A percentile compares a stretch with the other conserved stretches of the same genome.
Evolutionary conservation across 352 stramenopile genomes (phyloP).

Genomic region (Phytophthora brassicae): DNA sequence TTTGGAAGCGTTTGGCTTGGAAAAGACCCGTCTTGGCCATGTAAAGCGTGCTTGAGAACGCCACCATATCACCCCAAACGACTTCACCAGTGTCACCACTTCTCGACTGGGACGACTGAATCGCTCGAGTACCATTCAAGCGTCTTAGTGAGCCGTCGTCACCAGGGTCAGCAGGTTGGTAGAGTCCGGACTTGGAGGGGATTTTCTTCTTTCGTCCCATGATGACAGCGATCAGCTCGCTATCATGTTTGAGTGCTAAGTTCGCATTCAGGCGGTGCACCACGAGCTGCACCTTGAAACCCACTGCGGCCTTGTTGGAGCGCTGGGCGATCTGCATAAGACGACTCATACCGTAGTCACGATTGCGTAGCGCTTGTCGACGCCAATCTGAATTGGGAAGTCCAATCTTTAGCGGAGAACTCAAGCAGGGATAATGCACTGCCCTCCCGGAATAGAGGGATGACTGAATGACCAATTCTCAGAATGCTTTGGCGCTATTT

Average conservation of each 20-base stretch:
- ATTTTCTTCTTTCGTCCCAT: conserved; percentile 75
- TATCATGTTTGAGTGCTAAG: conserved; percentile 46
- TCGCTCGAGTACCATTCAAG: conserved; percentile 27
- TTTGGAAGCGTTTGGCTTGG: conserved; percentile 67
- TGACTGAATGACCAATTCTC: conserved; percentile 11
- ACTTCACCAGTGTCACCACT: conserved; percentile 48
- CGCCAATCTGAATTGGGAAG: conserved; percentile 27
- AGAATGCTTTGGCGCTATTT: conserved; percentile 26
- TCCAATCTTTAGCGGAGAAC: too few species aligned
- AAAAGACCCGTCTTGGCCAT: conserved; percentile 74
- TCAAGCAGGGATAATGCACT: conserved; percentile 11
- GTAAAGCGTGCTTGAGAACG: conserved; percentile 76
- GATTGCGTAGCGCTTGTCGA: conserved; percentile 17
- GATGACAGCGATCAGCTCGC: conserved; percentile 61
- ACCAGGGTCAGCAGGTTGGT: conserved; percentile 34
- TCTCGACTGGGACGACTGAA: conserved; percentile 29
- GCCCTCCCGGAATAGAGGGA: conserved; percentile 26
- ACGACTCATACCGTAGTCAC: conserved; percentile 61
- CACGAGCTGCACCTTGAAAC: conserved; percentile 74
- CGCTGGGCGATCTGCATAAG: conserved; percentile 65
- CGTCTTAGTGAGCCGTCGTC: conserved; percentile 31
- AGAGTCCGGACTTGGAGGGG: conserved; percentile 54
- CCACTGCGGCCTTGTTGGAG: conserved; percentile 55
- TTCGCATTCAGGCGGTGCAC: conserved; percentile 66
- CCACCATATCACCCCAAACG: conserved; percentile 74